These are phyloP conservation scores for Aegle marmelos DNA, from an alignment of 345 rosid genomes.

Conservation along the genomic window DNA sequence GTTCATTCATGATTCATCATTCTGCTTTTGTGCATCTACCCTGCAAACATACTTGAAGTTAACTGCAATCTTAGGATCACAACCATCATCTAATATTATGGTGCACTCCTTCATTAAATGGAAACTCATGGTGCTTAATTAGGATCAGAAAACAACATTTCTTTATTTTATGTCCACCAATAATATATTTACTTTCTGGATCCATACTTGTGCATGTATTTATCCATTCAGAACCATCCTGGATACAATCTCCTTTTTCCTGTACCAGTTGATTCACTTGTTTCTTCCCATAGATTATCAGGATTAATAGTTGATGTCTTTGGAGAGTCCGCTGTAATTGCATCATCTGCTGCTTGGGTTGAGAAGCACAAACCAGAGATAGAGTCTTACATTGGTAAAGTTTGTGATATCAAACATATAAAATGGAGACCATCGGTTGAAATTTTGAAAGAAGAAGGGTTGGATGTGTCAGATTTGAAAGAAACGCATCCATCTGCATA, in stretches of 20 bases:
- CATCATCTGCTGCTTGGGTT: conserved; percentile 97
- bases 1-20: background rate
- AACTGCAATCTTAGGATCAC: background rate
- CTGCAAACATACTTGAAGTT: background rate
- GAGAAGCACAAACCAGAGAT: conserved; percentile 72
- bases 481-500: conserved; percentile 42
- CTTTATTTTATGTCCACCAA: background rate
- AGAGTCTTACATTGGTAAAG: conserved; percentile 52
- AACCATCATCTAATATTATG: background rate
- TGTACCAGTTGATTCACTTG: conserved; percentile 1
- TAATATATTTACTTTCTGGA: background rate
- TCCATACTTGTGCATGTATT: background rate
- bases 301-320: conserved; percentile 84
- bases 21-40: background rate
- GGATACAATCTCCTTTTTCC: background rate
- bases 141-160: background rate
- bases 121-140: background rate
- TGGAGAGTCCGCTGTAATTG: conserved; percentile 89
- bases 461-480: conserved; percentile 45
- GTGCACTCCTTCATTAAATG: background rate
- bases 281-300: conserved; percentile 56
- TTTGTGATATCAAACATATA: conserved; percentile 57
- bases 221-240: background rate
- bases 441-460: conserved; percentile 88
- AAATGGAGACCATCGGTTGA: conserved; percentile 90